A percentile compares a stretch with the other conserved stretches of the same genome.
Conservation (phyloP, 1,284 basidiomycete genomes). For the Cystobasidium slooffiae region DNA sequence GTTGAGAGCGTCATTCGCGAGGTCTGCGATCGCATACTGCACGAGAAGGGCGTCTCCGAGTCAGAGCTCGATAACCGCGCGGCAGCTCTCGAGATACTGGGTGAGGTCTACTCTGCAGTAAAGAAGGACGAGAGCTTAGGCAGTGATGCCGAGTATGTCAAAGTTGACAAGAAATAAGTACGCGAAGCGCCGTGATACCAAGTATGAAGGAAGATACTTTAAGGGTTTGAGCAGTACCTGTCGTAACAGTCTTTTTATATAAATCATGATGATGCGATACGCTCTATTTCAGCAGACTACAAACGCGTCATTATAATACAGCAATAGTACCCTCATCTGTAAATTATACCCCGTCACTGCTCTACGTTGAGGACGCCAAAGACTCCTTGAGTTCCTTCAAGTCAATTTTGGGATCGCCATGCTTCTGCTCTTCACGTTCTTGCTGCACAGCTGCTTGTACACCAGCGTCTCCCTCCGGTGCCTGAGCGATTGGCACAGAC, state of each 20-base stretch:
- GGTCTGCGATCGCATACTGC: constrained; percentile 84
- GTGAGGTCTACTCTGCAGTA: constrained; percentile 71
- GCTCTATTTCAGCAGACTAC: background rate
- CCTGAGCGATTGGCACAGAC: background rate
- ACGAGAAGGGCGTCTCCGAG: constrained; percentile 57
- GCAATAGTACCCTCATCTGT: background rate
- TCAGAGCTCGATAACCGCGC: constrained; percentile 75
- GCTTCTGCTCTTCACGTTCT: constrained; percentile 26
- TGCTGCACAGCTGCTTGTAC: constrained; percentile 46
- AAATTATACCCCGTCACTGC: background rate
- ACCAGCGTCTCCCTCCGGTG: constrained; percentile 44
- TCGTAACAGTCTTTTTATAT: background rate
- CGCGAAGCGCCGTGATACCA: background rate
- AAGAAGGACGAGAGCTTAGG: constrained; percentile 66
- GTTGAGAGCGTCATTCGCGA: constrained; percentile 92
- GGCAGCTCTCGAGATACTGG: constrained; percentile 79
- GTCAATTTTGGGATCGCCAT: constrained; percentile 22
- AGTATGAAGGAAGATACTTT: too few species aligned
- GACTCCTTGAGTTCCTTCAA: constrained; percentile 33
- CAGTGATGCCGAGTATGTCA: constrained; percentile 76
- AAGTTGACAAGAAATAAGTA: constrained; percentile 67
- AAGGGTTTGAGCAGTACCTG: too few species aligned
- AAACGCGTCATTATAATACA: background rate
- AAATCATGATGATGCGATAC: background rate
- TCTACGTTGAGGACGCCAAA: constrained; percentile 7